Evolutionary conservation across 139 green algal species (phyloP), one percentile per base, ranked within the genome.

Genomic region (Chlorella sp.): DNA sequence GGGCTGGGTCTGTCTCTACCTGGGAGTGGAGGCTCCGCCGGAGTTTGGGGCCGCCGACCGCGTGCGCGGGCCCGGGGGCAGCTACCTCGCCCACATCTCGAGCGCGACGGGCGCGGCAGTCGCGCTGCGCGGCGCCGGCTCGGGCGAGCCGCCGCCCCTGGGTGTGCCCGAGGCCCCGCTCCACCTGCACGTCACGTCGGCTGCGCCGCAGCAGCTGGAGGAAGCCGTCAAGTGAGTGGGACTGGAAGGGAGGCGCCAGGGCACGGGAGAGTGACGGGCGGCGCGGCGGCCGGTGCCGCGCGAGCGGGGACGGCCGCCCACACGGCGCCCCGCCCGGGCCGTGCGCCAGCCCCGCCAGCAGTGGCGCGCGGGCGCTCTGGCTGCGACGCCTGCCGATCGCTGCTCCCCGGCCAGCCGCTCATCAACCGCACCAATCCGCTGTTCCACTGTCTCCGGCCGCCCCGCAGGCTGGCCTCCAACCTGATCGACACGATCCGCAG

Each of bases 401-500:
- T n/a, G n/a, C n/a, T n/a, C n/a, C n/a, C n/a, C n/a, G n/a, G n/a
- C n/a, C 17, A 56, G 17, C 17, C 14, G 17, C 17, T 27, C 14
- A 56, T 56, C 17, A 56, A 27, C 48, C 8, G 29, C 29, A 5
- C 15, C 64, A 21, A 4, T 46, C 23, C 56, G 42, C 41, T 38
- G 56, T 25, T 41, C 41, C 42, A 12, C 14, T 40, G 9, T 17
- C 61, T 27, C 25, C 33, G 5, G 33, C 63, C 7, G 14, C 23
- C 43, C 33, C 17, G 60, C 64, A 74, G 74, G 51, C 51, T 79
- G 41, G 64, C 73, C 2, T 51, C 46, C 63, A 79, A 68, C 51
- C 74, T 79, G 41, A 73, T 79, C 3, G 74, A 79, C 51, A 79
- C 74, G 19, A 60, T 79, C 2, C 48, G 74, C 25, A 51, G 48